Evolutionary conservation across 176 grass and related monocot genomes (phyloP).

Genomic region (Triticum turgidum): DNA sequence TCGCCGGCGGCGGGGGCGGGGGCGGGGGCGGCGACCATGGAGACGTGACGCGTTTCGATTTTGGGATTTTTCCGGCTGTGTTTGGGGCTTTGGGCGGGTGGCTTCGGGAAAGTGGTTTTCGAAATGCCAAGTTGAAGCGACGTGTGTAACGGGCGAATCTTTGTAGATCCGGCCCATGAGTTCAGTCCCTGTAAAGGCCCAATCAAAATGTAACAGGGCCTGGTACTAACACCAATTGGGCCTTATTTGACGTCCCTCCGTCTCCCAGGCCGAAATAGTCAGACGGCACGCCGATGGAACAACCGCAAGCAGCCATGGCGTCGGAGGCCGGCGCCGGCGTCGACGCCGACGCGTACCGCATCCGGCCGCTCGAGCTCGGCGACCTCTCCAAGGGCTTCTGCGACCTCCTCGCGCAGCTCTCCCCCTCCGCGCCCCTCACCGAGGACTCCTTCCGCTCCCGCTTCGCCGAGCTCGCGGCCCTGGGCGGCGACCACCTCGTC

Average conservation of each 20-base stretch:
- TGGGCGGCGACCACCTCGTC: constrained; percentile 74
- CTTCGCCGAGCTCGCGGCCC: constrained; percentile 58
- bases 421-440: constrained; percentile 40
- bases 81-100: constrained; percentile 33
- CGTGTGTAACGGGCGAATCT: neutral
- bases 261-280: neutral
- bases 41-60: constrained; percentile 7
- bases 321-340: neutral
- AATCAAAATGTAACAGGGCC: neutral
- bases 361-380: constrained; percentile 52
- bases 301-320: neutral
- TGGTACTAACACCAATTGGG: neutral
- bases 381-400: constrained; percentile 61
- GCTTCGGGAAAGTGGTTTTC: constrained; percentile 6
- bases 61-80: constrained; percentile 8
- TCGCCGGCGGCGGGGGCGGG: constrained; percentile 34
- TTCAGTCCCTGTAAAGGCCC: neutral
- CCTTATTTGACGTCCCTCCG: neutral
- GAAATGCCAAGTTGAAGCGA: constrained; percentile 16
- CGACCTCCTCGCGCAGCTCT: constrained; percentile 64
- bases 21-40: constrained; percentile 41
- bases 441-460: constrained; percentile 44
- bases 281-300: constrained; percentile 15
- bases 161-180: neutral
- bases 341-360: constrained; percentile 18